Evolutionary conservation across 2,329 filamentous ascomycete species (phyloP).

Genomic region (Pleurostoma richardsiae): DNA sequence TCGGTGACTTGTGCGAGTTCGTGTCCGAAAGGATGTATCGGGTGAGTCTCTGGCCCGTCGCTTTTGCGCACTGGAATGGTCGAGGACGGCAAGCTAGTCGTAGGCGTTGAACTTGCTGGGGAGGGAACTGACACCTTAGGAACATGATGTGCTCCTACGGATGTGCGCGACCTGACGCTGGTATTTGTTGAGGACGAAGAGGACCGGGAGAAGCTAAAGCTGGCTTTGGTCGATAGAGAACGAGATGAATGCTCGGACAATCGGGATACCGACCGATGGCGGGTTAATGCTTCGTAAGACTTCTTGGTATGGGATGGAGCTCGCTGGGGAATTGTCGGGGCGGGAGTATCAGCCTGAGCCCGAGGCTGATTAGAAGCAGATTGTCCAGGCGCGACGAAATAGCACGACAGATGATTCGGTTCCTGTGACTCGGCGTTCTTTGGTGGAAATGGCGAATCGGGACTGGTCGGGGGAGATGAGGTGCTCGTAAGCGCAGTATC

Average conservation of each 20-base stretch:
- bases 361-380: constrained; percentile 30
- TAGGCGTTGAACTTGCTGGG: constrained; percentile 19
- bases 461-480: constrained; percentile 63
- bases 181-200: constrained; percentile 51
- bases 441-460: constrained; percentile 54
- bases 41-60: constrained; percentile 9
- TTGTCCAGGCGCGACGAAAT: constrained; percentile 53
- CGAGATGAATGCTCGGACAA: constrained; percentile 49
- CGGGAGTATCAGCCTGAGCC: constrained; percentile 25
- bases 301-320: constrained; percentile 87
- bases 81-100: constrained; percentile 19
- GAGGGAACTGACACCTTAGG: constrained; percentile 21
- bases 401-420: constrained; percentile 64
- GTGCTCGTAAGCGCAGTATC: constrained; percentile 55
- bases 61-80: too few species aligned
- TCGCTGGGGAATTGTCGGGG: constrained; percentile 70
- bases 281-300: constrained; percentile 64
- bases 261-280: constrained; percentile 35
- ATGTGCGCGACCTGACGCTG: constrained; percentile 37
- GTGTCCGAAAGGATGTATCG: constrained; percentile 72
- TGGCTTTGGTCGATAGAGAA: constrained; percentile 51
- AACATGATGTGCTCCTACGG: constrained; percentile 18
- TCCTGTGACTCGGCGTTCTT: constrained; percentile 47
- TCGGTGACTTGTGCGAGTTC: constrained; percentile 92
- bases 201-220: constrained; percentile 51